Base-by-base conservation (phyloP, 306 rosid genomes). In the Casuarina glauca region DNA sequence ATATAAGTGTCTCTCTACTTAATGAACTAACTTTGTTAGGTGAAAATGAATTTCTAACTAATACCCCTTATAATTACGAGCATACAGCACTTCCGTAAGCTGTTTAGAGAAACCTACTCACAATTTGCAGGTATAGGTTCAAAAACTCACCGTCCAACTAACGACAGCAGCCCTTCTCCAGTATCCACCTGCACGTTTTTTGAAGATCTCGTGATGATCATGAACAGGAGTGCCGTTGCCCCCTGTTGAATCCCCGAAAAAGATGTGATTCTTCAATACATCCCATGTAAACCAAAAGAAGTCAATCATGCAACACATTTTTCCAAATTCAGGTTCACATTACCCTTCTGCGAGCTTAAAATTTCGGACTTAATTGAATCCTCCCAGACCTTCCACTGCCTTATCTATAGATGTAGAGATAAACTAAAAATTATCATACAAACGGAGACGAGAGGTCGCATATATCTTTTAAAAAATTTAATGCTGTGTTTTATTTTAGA, bases 331-430 rank as follows among this genome's bases (percentile, higher is more conserved):
- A 52, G 52, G 53, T 86, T 80, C 43, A 78, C 61, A 70, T 80
- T 83, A 88, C 84, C 64, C 26, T 53, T 35, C 1, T 8, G 42
- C 42, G 85, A 26, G n/a, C 9, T 3, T 71, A 3, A 15, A 4
- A 4, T 55, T 16, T 36, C 69, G 0, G 9, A 6, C 84, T 36
- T 75, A 81, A 83, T 69, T 1, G 78, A 6, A 55, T 84, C 72
- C 81, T 94, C 98, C 98, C 97, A 94, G 9, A 0, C 41, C 76
- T 89, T 92, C 98, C 98, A 94, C 17, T 84, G 82, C 16, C 82
- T 84, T 42, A 94, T 82, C 98, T 92, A 75, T 81, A 74, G 6
- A 36, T 50, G 16, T 43, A 45, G 17, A 80, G 72, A 32, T 6
- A 67, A 80, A 80, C 72, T 76, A 75, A 68, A 36, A 49, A 76